Evolutionary conservation across 768 basidiomycete genomes (phyloP).

Genomic region (Megacollybia marginata): DNA sequence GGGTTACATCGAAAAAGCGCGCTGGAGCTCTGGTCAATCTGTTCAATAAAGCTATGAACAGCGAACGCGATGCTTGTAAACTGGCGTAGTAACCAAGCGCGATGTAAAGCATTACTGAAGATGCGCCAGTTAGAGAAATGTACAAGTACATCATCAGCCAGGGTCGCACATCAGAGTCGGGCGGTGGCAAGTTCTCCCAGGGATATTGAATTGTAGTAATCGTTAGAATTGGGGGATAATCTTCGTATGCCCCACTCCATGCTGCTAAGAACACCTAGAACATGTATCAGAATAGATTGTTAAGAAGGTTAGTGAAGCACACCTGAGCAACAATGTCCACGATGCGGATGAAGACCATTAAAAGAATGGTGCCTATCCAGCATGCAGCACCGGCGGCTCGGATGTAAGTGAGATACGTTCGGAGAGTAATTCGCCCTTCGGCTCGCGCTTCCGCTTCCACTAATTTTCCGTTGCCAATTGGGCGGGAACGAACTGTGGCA

Average conservation of each 20-base stretch:
- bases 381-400: constrained; percentile 48
- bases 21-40: constrained; percentile 55
- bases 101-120: constrained; percentile 47
- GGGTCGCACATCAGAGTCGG: constrained; percentile 50
- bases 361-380: constrained; percentile 44
- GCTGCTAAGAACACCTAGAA: constrained; percentile 54
- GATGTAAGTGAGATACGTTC: constrained; percentile 59
- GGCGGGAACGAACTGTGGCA: not conserved
- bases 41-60: constrained; percentile 48
- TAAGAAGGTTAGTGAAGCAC: constrained; percentile 3
- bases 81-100: constrained; percentile 62
- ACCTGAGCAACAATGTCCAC: constrained; percentile 57
- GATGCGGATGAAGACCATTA: constrained; percentile 47
- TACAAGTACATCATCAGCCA: constrained; percentile 61
- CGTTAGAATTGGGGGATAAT: constrained; percentile 12
- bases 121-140: constrained; percentile 53
- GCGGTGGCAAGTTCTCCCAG: constrained; percentile 48
- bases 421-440: constrained; percentile 54
- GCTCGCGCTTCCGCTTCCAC: constrained; percentile 57
- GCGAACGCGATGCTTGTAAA: constrained; percentile 53
- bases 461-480: constrained; percentile 37
- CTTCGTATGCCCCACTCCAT: constrained; percentile 64
- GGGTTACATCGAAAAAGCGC: constrained; percentile 69
- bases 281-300: not conserved
- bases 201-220: constrained; percentile 22